Evolutionary conservation across 495 filamentous ascomycete genomes (phyloP).

Genomic region (Pseudotulostoma volvatum): DNA sequence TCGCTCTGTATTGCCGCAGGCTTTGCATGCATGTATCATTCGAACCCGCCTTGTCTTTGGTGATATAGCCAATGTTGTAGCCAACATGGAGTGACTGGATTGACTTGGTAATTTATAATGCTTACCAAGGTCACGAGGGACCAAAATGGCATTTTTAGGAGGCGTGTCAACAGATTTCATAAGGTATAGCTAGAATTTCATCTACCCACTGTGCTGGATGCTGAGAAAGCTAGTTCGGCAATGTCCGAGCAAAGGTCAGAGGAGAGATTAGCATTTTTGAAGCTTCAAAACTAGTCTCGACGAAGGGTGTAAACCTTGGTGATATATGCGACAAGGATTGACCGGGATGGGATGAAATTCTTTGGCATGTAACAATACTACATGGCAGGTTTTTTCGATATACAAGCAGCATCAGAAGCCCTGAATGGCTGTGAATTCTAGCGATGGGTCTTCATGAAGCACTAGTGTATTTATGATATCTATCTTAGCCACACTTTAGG

Average conservation of each 20-base stretch:
- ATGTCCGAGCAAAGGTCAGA: background rate
- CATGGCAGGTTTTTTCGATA: too few species aligned
- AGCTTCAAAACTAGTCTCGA: background rate
- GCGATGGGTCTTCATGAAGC: too few species aligned
- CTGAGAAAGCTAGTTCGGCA: background rate
- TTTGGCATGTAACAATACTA: too few species aligned
- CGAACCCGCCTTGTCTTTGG: background rate
- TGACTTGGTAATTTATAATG: background rate
- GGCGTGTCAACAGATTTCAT: background rate
- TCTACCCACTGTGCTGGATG: background rate
- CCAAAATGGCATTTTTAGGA: background rate
- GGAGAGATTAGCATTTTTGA: background rate
- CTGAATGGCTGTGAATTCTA: too few species aligned
- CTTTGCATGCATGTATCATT: background rate
- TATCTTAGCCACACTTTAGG: too few species aligned
- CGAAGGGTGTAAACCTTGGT: background rate
- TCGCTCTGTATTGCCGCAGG: background rate
- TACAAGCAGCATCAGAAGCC: too few species aligned
- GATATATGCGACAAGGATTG: background rate
- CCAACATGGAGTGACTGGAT: background rate
- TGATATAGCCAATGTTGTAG: background rate
- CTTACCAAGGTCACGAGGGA: background rate
- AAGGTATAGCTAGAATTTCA: background rate
- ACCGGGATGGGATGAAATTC: background rate
- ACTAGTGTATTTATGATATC: too few species aligned